Conservation (phyloP, 129 eudicot species). For the Chrysanthemum lavandulifolium region DNA sequence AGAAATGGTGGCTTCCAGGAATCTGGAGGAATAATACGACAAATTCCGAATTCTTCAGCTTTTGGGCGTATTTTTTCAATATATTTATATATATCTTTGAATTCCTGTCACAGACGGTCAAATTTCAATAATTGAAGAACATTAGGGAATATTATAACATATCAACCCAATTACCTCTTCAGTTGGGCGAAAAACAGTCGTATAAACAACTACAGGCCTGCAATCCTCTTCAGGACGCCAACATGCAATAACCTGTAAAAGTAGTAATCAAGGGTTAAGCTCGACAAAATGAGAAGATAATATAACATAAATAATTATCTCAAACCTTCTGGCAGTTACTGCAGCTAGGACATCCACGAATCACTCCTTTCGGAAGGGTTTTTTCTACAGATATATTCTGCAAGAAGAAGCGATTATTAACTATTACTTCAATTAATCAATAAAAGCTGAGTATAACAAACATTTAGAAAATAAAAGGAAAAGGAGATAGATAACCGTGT, state of each 20-base stretch:
- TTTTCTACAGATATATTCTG: constrained; percentile 37
- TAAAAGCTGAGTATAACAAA: neutral
- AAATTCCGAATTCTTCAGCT: constrained; percentile 69
- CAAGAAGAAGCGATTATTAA: constrained; percentile 19
- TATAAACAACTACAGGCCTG: constrained; percentile 39
- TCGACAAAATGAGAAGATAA: neutral
- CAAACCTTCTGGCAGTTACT: constrained; percentile 58
- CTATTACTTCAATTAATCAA: neutral
- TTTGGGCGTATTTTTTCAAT: constrained; percentile 56
- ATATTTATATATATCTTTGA: constrained; percentile 58
- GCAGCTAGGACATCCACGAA: constrained; percentile 64
- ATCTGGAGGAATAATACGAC: constrained; percentile 82
- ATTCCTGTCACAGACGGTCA: constrained; percentile 53
- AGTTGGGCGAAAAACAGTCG: constrained; percentile 59
- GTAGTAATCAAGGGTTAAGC: constrained; percentile 15
- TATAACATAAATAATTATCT: constrained; percentile 2
- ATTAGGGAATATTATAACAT: neutral
- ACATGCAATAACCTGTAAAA: constrained; percentile 54
- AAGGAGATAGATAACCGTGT: constrained; percentile 39
- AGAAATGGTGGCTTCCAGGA: constrained; percentile 75
- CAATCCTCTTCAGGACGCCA: constrained; percentile 67
- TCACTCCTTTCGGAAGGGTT: constrained; percentile 73
- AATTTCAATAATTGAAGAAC: constrained; percentile 14
- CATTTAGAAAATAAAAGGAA: neutral
- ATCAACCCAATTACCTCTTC: constrained; percentile 47